These are phyloP conservation scores for Xylariaceae sp. DNA, from an alignment of 2,329 filamentous ascomycete genomes.

Conservation along the genomic window DNA sequence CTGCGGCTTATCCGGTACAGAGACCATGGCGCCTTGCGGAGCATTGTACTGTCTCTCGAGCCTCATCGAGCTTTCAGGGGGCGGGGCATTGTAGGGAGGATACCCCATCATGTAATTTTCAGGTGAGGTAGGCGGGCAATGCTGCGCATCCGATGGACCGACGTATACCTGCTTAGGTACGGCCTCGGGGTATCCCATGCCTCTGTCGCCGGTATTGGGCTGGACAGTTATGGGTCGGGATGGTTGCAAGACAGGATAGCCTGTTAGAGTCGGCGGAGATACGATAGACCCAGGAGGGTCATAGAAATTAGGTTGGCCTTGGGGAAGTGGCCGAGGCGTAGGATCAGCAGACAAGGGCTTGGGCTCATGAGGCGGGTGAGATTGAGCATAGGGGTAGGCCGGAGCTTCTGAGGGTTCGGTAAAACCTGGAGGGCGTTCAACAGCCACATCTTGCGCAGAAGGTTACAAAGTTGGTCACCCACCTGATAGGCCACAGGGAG, in stretches of 20 bases:
- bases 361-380: no score
- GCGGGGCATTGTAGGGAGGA: constrained; percentile 10
- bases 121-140: constrained; percentile 12
- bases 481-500: no score
- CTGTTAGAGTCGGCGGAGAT: constrained; percentile 23
- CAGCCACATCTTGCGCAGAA: no score
- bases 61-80: constrained; percentile 7
- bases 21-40: constrained; percentile 6
- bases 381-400: no score
- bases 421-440: no score
- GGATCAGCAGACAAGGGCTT: constrained; percentile 14
- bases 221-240: constrained; percentile 20
- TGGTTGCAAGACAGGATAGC: constrained; percentile 31
- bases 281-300: constrained; percentile 21
- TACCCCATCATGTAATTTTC: constrained; percentile 14
- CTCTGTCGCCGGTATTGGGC: constrained; percentile 27
- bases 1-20: constrained; percentile 13
- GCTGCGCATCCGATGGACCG: constrained; percentile 14
- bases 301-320: constrained; percentile 21
- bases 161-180: constrained; percentile 19
- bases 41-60: constrained; percentile 12
- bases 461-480: no score
- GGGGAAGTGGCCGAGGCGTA: constrained; percentile 18
- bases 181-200: constrained; percentile 32
- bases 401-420: no score